These are phyloP conservation scores for Termitomyces sp. DNA, from an alignment of 1,284 basidiomycete species.

Conservation along the genomic window DNA sequence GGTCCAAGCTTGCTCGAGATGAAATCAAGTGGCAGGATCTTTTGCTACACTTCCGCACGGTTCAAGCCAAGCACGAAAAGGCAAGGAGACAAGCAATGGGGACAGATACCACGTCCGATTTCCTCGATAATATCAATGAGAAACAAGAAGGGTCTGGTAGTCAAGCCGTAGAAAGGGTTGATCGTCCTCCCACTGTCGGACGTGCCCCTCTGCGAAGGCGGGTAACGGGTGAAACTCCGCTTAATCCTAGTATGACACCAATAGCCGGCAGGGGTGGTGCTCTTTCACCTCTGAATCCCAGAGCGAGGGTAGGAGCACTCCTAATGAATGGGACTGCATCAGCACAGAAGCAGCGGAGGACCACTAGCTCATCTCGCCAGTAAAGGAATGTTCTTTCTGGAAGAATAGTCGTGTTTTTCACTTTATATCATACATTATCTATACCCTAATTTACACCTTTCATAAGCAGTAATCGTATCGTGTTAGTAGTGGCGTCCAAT, in stretches of 20 bases:
- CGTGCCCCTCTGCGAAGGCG: conserved; percentile 51
- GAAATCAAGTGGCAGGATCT: conserved; percentile 96
- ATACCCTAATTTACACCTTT: conserved; percentile 6
- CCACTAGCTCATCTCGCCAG: conserved; percentile 43
- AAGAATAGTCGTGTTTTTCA: conserved; percentile 2
- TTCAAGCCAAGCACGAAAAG: conserved; percentile 86
- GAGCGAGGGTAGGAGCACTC: conserved; percentile 36
- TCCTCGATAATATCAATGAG: conserved; percentile 41
- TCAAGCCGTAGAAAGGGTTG: conserved; percentile 22
- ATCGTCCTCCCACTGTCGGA: conserved; percentile 22
- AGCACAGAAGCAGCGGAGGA: conserved; percentile 34
- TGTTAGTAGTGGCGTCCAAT: not conserved
- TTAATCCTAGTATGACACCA: conserved; percentile 23
- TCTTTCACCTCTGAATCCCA: conserved; percentile 70
- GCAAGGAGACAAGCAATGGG: conserved; percentile 68
- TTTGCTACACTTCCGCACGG: conserved; percentile 77
- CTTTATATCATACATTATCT: conserved; percentile 14
- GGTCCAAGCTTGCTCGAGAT: conserved; percentile 76
- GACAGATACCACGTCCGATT: conserved; percentile 38
- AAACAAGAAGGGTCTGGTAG: conserved; percentile 27
- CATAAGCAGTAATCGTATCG: not conserved
- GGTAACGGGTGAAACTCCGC: conserved; percentile 44
- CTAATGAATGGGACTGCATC: conserved; percentile 38
- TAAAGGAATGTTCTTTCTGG: conserved; percentile 3
- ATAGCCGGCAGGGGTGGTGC: conserved; percentile 32